Base-by-base conservation (phyloP, 1,139 yeast genomes). In the Geotrichum restrictum region DNA sequence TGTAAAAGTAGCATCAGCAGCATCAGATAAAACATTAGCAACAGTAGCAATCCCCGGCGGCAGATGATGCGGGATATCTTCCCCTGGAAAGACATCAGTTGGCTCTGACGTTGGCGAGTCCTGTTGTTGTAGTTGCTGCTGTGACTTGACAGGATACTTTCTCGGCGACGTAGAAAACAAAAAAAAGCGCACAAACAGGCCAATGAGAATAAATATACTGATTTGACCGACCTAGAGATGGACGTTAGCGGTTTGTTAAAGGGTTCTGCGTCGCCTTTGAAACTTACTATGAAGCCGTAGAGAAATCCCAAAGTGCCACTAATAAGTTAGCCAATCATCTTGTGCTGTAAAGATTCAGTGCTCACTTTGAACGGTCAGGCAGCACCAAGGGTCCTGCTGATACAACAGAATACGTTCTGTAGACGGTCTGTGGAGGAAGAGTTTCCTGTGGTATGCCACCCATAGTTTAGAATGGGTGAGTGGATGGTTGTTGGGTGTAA, bases 171-270 rank as follows among this genome's bases (percentile, higher is more conserved):
- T 97, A 36, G 95, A 87, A 68, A 93, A 93, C 1, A 93, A 83
- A 64, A 93, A 93, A 69, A 88, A 91, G 66, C 87, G 83, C 56
- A 91, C 81, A 65, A 89, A 87, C 40, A 88, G 76, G 3, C 82
- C 78, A 38, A 88, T 72, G 13, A 88, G 78, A 0, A 88, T 63
- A 24, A 91, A 78, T 10, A 91, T 95, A 60, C 93, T 84, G 41
- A 88, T 65, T 69, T 91, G 98, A 1, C 98, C 98, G 5, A 71
- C 64, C 41, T 45, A 16, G 19, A 16, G 11, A 27, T 10, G 14
- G 2, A 10, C 16, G 19, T 40, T 32, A 49, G 39, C 13, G 19
- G 21, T 18, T 5, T 18, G 41, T 8, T 11, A 22, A 37, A 6
- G 2, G 3, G 21, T 16, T 14, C 10, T n/a, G 18, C 3, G 19